Conservation (phyloP, 2,329 filamentous ascomycete genomes). For the Chaetothyriales sp. region DNA sequence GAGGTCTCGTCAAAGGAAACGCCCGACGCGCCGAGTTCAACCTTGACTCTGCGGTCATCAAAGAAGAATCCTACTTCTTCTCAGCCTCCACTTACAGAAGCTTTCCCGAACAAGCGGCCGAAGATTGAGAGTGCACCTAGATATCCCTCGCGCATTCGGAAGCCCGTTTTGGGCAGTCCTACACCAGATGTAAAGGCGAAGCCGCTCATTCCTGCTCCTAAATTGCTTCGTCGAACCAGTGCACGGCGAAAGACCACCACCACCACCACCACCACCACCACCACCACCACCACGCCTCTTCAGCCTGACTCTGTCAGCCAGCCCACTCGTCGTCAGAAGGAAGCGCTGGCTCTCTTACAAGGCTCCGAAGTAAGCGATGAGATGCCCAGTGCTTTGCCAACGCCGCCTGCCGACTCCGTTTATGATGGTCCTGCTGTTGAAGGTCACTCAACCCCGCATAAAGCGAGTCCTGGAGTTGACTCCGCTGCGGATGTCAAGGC, state of each 20-base stretch:
- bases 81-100: neutral
- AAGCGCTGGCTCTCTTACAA: neutral
- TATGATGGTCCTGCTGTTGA: neutral
- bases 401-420: neutral
- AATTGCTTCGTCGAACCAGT: neutral
- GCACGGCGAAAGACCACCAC: neutral
- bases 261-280: no score
- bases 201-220: neutral
- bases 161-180: neutral
- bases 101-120: neutral
- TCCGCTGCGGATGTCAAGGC: neutral
- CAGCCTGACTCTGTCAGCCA: neutral
- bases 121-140: neutral
- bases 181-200: neutral
- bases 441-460: neutral
- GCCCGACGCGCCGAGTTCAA: neutral
- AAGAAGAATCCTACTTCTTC: neutral
- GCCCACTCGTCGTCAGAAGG: neutral
- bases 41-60: neutral
- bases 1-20: neutral
- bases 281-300: no score
- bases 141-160: neutral
- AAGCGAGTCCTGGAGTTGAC: neutral
- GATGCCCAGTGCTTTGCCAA: neutral
- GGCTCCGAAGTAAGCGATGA: neutral